These are phyloP conservation scores for Pseudomicrostroma phylloplanum DNA, from an alignment of 1,284 basidiomycete genomes.

Conservation along the genomic window DNA sequence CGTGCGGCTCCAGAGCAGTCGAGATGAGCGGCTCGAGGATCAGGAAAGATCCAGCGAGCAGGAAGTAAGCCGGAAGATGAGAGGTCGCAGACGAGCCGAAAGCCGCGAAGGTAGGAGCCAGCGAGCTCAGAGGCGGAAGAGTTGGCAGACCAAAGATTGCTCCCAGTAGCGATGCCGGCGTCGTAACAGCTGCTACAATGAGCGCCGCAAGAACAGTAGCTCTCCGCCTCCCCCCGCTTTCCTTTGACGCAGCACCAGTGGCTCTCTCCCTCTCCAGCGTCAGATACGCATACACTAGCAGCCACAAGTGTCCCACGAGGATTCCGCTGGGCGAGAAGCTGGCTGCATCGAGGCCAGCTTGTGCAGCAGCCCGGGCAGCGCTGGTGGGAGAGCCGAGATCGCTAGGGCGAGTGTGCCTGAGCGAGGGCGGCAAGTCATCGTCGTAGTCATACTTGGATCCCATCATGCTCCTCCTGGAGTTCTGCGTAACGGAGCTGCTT, in stretches of 20 bases:
- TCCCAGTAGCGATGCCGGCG: slow-evolving; percentile 28
- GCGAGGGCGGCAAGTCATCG: slow-evolving; percentile 28
- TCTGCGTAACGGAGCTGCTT: background rate
- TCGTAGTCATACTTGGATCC: slow-evolving; percentile 16
- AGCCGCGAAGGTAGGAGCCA: slow-evolving; percentile 15
- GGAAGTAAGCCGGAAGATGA: slow-evolving; percentile 39
- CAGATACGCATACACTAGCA: slow-evolving; percentile 36
- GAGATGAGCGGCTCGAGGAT: slow-evolving; percentile 43
- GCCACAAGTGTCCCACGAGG: slow-evolving; percentile 28
- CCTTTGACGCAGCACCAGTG: slow-evolving; percentile 23
- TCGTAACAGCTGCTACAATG: slow-evolving; percentile 25
- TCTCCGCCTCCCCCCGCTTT: slow-evolving; percentile 37
- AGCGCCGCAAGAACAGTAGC: slow-evolving; percentile 40
- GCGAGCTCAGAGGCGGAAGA: slow-evolving; percentile 19
- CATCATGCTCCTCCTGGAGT: no score
- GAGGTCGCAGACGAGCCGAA: slow-evolving; percentile 9
- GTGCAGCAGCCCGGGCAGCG: slow-evolving; percentile 14
- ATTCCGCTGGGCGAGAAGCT: slow-evolving; percentile 27
- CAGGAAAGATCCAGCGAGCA: slow-evolving; percentile 34
- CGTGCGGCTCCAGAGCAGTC: slow-evolving; percentile 42
- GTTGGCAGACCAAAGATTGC: slow-evolving; percentile 21
- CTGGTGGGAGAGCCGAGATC: slow-evolving; percentile 9
- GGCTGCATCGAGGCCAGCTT: slow-evolving; percentile 17
- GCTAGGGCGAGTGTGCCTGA: slow-evolving; percentile 20
- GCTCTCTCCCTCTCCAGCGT: slow-evolving; percentile 41